Evolutionary conservation across 805 yeast genomes (phyloP).

Genomic region (Clavispora fructus): DNA sequence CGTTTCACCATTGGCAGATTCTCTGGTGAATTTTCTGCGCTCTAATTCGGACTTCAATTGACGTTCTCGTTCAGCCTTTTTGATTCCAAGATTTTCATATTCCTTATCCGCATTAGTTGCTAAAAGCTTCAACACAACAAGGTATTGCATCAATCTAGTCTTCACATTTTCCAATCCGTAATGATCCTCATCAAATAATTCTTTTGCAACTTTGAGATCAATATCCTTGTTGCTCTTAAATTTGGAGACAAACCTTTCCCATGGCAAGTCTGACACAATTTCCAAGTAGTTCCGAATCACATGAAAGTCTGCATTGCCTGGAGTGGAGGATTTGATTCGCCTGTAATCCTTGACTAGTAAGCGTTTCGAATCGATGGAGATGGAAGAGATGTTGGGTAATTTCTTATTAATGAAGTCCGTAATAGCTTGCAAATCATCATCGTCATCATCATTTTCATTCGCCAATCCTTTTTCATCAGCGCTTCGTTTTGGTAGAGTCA

Average conservation of each 20-base stretch:
- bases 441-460: constrained; percentile 40
- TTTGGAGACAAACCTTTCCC: constrained; percentile 37
- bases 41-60: constrained; percentile 7
- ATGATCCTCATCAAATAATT: constrained; percentile 68
- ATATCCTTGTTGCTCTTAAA: constrained; percentile 38
- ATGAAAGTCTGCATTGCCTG: constrained; percentile 57
- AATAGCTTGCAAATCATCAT: constrained; percentile 36
- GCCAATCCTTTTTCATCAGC: constrained; percentile 14
- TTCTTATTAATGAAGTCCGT: constrained; percentile 32
- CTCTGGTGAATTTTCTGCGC: constrained; percentile 14
- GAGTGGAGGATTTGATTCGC: constrained; percentile 45
- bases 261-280: constrained; percentile 60
- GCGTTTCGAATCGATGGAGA: constrained; percentile 36
- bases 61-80: constrained; percentile 5
- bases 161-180: constrained; percentile 73
- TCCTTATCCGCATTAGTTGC: constrained; percentile 34
- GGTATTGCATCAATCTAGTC: constrained; percentile 68
- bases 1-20: constrained; percentile 16
- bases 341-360: constrained; percentile 46
- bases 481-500: constrained; percentile 6
- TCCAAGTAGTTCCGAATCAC: constrained; percentile 62
- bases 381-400: constrained; percentile 29
- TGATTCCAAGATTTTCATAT: constrained; percentile 4
- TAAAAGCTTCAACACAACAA: constrained; percentile 67
- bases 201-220: constrained; percentile 48